Evolutionary conservation across 2,329 filamentous ascomycete species (phyloP).

Genomic region (Xylaria sp.): DNA sequence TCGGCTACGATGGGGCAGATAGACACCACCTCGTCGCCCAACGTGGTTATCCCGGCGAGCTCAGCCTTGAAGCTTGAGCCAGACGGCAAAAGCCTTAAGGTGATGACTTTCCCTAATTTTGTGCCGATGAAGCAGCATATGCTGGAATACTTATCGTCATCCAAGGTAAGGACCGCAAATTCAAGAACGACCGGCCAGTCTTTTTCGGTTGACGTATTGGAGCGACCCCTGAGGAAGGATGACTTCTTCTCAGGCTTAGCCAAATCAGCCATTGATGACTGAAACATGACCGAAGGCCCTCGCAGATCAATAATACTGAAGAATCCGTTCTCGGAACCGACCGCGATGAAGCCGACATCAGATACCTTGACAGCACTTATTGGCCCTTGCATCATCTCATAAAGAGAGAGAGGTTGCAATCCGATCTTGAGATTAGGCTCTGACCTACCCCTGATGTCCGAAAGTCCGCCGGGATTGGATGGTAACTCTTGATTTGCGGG

Average conservation of each 20-base stretch:
- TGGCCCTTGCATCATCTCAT: conserved; percentile 84
- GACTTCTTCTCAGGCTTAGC: conserved; percentile 79
- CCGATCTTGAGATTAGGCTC: conserved; percentile 82
- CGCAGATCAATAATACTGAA: conserved; percentile 87
- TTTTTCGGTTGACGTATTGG: conserved; percentile 58
- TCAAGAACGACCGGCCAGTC: conserved; percentile 87
- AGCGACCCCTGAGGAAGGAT: conserved; percentile 73
- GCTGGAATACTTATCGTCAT: conserved; percentile 95
- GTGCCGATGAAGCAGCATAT: conserved; percentile 94
- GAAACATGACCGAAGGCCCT: conserved; percentile 85
- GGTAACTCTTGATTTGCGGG: conserved; percentile 65
- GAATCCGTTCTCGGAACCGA: conserved; percentile 84
- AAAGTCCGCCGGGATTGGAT: conserved; percentile 75
- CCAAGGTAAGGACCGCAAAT: conserved; percentile 92
- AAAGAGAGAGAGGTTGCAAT: conserved; percentile 80
- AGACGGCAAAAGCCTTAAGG: conserved; percentile 88
- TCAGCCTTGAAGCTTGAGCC: conserved; percentile 77
- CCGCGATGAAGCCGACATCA: conserved; percentile 92
- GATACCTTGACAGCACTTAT: conserved; percentile 84
- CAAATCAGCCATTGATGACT: conserved; percentile 77
- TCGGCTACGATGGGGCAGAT: conserved; percentile 84
- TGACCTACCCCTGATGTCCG: conserved; percentile 76
- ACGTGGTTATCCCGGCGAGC: conserved; percentile 72
- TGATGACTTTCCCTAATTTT: conserved; percentile 82
- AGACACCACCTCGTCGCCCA: conserved; percentile 77